Base-by-base conservation (phyloP, 2,329 filamentous ascomycete species). In the Diplodia corticola region DNA sequence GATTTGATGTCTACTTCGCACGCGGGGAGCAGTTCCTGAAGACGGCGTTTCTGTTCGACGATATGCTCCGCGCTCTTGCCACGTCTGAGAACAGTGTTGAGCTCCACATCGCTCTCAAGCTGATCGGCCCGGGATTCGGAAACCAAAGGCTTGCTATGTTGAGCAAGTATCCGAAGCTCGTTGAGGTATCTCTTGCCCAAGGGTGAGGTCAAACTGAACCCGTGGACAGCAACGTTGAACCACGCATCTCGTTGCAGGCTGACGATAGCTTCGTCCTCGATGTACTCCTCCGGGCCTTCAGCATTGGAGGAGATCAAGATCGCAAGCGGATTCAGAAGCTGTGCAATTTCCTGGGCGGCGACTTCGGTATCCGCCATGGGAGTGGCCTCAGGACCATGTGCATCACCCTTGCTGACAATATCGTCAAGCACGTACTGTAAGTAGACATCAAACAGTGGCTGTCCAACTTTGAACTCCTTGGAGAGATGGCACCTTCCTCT, bases 151-250 rank as follows among this genome's bases (percentile, higher is more conserved):
- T 91, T 89, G 13, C 93, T 97, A 77, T 97, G 89, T 61, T 92
- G 87, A 1, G 96, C 94, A 75, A 99, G 89, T 40, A 91, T 83
- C 26, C 91, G 88, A 22, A 99, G 83, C 74, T 97, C 93, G 66
- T 89, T 85, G 59, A 88, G 79, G 72, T 96, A 88, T 70, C 87
- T 86, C 74, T 89, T 89, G 20, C 89, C 91, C 64, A 91, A 86
- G 17, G 89, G 85, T 0, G 92, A 94, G 17, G 86, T 85, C 12
- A 90, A 84, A 10, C 89, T 89, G 75, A 98, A 96, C 4, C 93
- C 95, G 76, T 99, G 95, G 0, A 97, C 91, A 24, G 93, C 91
- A 69, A 98, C 92, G 73, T 99, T 99, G 80, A 97, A 98, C 95
- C 95, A 99, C 5, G 92, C 92, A 82, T 99, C 93, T 63, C 94